These are phyloP conservation scores for Fraxinus floribunda DNA, from an alignment of 305 asterid genomes.

Conservation along the genomic window DNA sequence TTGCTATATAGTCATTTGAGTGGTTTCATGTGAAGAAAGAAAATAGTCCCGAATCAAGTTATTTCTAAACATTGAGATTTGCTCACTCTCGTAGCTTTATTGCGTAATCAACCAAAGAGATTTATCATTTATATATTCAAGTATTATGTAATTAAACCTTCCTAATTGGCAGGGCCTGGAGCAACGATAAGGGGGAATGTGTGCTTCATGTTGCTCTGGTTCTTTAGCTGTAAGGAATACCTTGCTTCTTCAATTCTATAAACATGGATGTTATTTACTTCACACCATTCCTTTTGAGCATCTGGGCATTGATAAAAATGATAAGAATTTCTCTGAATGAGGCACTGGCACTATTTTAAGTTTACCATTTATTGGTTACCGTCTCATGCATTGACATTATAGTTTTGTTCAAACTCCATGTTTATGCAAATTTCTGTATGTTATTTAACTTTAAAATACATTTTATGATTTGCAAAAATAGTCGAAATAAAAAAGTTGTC, in stretches of 20 bases:
- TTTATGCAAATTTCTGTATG: not conserved
- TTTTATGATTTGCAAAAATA: not conserved
- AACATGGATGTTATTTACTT: slow-evolving; percentile 16
- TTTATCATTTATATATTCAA: slow-evolving; percentile 2
- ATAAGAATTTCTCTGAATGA: slow-evolving; percentile 3
- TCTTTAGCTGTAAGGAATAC: slow-evolving; percentile 92
- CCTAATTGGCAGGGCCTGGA: slow-evolving; percentile 77
- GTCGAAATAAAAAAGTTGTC: too few relatives aligned
- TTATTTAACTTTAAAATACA: not conserved
- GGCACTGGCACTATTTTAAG: not conserved
- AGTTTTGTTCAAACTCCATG: not conserved
- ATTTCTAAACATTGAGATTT: not conserved
- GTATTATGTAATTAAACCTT: slow-evolving; percentile 15
- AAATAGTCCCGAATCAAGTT: not conserved
- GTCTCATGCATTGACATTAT: not conserved
- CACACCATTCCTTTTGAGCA: slow-evolving; percentile 1
- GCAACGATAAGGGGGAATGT: slow-evolving; percentile 99
- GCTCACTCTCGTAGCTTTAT: not conserved
- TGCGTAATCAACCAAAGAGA: not conserved
- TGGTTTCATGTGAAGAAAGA: not conserved
- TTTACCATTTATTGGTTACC: not conserved
- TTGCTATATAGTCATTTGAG: not conserved
- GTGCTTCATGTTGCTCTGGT: slow-evolving; percentile 99
- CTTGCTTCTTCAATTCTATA: slow-evolving; percentile 16
- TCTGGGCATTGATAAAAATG: not conserved